Evolutionary conservation across 1,284 basidiomycete species (phyloP), one percentile per base, ranked within the genome.

Genomic region (Ceratobasidium sp.): DNA sequence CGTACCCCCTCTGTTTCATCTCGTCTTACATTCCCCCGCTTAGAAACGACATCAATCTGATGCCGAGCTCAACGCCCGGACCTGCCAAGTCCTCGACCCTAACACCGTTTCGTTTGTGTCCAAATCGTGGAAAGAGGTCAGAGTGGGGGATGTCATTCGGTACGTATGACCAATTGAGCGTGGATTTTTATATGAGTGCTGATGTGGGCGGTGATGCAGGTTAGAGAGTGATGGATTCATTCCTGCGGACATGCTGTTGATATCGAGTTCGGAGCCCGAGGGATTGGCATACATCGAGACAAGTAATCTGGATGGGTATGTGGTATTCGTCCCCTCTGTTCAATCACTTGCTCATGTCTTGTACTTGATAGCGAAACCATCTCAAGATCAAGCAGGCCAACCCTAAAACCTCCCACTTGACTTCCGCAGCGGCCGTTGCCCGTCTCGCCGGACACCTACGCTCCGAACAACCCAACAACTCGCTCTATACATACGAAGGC

Each of bases 361-460:
- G 28, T 8, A 28, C 6, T 32, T 14, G 32, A 64, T 45, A 94
- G 94, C 28, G 97, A 99, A 84, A 99, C 97, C 4, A 99, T 79
- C 85, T 99, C 76, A 99, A 99, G 84, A 98, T 99, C 82, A 98
- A 99, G 80, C 96, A 99, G 82, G 94, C 94, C 0, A 92, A 92
- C 18, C 85, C 93, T 0, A 89, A 93, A 30, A 98, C 96, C 0
- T 83, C 93, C 0, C 78, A 85, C 12, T 84, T 98, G 50, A 95
- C 90, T 10, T 88, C 92, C 0, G 95, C 97, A 0, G 83, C 88
- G 16, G 85, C 91, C 2, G 91, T 94, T 28, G 86, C 87, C 6
- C 81, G 88, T 2, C 84, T 99, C 0, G 89, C 88, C 23, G 97
- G 97, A 3, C 88, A 92, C 46, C 83, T 99, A 34, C 88, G 92